Percentiles rank a stretch among this genome's conserved stretches.
phyloP scores from a whole-genome alignment of 805 yeast species.

The Kodamaea restingae region DNA sequence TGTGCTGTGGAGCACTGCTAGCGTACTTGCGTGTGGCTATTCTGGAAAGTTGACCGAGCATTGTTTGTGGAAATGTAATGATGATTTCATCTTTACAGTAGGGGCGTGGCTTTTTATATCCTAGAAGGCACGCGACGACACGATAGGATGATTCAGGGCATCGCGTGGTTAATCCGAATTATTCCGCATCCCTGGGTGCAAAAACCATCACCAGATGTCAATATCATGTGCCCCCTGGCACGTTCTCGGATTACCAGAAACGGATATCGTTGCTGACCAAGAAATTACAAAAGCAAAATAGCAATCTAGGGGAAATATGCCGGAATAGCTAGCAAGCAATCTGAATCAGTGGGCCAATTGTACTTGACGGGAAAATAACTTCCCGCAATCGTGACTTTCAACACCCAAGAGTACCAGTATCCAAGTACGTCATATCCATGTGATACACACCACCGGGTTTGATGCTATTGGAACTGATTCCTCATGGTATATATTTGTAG shows the following conservation, averaged over 20 bases:
- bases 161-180: conserved; percentile 4
- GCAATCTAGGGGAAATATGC: conserved; percentile 3
- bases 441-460: too few species aligned
- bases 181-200: conserved; percentile 1
- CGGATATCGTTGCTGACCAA: not conserved
- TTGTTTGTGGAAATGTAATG: not conserved
- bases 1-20: not conserved
- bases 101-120: conserved; percentile 1
- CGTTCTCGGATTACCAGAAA: not conserved
- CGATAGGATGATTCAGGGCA: not conserved
- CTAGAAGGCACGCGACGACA: not conserved
- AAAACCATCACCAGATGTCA: conserved; percentile 5
- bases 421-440: too few species aligned
- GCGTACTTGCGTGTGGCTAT: not conserved
- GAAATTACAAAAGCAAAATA: not conserved
- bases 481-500: not conserved
- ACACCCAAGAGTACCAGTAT: too few species aligned
- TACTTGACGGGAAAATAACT: too few species aligned
- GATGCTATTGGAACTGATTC: too few species aligned
- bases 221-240: not conserved
- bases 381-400: not conserved
- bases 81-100: not conserved
- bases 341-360: not conserved
- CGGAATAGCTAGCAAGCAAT: not conserved
- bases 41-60: not conserved